Conservation (phyloP, 352 stramenopile species). For the Pythium monospermum region DNA sequence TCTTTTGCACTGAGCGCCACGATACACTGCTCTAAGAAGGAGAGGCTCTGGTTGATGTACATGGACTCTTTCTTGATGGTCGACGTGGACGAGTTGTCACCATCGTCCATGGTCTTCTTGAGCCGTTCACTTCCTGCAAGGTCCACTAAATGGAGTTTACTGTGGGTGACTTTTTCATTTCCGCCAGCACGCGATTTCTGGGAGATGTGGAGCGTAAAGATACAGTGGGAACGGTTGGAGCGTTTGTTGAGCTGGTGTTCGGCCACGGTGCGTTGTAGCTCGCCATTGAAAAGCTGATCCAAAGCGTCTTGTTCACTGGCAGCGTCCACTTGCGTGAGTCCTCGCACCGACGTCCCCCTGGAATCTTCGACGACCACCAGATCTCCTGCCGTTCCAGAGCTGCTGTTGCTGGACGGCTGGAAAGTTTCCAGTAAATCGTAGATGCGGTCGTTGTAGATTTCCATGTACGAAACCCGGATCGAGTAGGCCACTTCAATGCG, state of each 20-base stretch:
- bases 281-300: conserved; percentile 89
- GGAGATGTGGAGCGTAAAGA: conserved; percentile 91
- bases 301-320: conserved; percentile 83
- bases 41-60: conserved; percentile 97
- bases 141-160: conserved; percentile 93
- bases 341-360: conserved; percentile 78
- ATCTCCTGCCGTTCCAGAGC: conserved; percentile 49
- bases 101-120: conserved; percentile 89
- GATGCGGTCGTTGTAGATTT: conserved; percentile 96
- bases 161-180: conserved; percentile 75
- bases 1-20: conserved; percentile 78
- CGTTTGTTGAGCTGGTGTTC: conserved; percentile 93
- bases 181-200: conserved; percentile 76
- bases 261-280: conserved; percentile 91
- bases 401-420: conserved; percentile 3
- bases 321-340: conserved; percentile 82
- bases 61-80: conserved; percentile 96
- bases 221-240: conserved; percentile 91
- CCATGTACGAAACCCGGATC: conserved; percentile 91
- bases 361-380: conserved; percentile 85
- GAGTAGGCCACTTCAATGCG: conserved; percentile 86
- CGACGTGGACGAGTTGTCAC: conserved; percentile 35
- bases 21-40: conserved; percentile 94
- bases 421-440: conserved; percentile 82
- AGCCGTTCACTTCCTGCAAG: conserved; percentile 92